A percentile compares a stretch with the other conserved stretches of the same genome.
Evolutionary conservation across 1,139 yeast genomes (phyloP).

Genomic region (Candida tetrigidarum): DNA sequence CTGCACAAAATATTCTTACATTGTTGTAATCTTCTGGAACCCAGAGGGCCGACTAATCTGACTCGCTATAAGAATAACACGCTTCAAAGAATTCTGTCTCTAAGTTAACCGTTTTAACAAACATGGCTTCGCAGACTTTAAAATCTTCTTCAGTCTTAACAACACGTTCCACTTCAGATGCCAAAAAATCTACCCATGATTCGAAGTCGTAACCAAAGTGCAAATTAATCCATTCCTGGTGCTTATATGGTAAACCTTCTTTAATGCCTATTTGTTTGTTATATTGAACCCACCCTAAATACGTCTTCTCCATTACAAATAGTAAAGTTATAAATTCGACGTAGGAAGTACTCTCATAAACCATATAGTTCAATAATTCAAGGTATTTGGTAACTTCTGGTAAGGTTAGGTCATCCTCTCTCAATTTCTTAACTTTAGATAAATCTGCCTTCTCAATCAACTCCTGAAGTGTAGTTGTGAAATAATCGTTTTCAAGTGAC

Average conservation of each 20-base stretch:
- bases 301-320: conserved; percentile 54
- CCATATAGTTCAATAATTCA: conserved; percentile 33
- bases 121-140: conserved; percentile 32
- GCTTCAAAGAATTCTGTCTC: conserved; percentile 52
- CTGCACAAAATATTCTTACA: no score
- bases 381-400: conserved; percentile 45
- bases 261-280: conserved; percentile 26
- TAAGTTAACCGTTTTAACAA: conserved; percentile 36
- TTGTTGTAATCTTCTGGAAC: no score
- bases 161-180: conserved; percentile 46
- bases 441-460: conserved; percentile 21
- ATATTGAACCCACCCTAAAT: conserved; percentile 54
- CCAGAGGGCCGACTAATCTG: no score
- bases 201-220: conserved; percentile 52
- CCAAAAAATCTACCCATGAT: conserved; percentile 50
- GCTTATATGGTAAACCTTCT: conserved; percentile 41
- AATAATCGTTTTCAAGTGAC: conserved; percentile 53
- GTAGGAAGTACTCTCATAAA: conserved; percentile 35
- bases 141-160: conserved; percentile 19
- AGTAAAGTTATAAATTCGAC: conserved; percentile 48
- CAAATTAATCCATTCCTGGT: conserved; percentile 54
- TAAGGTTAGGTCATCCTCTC: conserved; percentile 20
- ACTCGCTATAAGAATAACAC: conserved; percentile 36
- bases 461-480: conserved; percentile 36
- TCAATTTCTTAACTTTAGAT: conserved; percentile 24